These are phyloP conservation scores for Murraya koenigii DNA, from an alignment of 345 rosid genomes.

Conservation along the genomic window DNA sequence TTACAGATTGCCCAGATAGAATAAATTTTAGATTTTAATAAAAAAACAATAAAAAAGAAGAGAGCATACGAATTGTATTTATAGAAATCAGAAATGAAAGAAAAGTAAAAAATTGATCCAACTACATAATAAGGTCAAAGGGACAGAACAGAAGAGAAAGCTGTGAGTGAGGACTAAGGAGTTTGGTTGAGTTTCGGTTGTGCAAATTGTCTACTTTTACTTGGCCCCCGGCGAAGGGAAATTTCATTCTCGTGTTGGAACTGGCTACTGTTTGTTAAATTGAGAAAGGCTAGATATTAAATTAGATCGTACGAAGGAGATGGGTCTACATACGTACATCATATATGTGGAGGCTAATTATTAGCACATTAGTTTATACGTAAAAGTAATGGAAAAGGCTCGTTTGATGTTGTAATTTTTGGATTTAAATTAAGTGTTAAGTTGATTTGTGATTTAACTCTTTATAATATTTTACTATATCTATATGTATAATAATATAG, in stretches of 20 bases:
- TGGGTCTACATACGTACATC: background rate
- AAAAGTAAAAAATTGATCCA: too few species aligned
- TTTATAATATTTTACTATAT: too few species aligned
- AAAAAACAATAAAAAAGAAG: background rate
- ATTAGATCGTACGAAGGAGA: conserved; percentile 18
- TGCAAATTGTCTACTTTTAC: background rate
- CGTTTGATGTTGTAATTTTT: too few species aligned
- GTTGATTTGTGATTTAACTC: too few species aligned
- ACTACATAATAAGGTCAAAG: background rate
- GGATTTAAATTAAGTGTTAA: too few species aligned
- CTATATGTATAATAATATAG: too few species aligned
- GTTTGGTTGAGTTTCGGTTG: background rate
- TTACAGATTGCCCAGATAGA: conserved; percentile 12
- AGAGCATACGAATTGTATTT: background rate
- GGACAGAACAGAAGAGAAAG: background rate
- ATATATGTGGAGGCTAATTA: too few species aligned
- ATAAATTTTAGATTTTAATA: background rate
- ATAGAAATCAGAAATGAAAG: background rate
- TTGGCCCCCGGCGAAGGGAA: background rate
- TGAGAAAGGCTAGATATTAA: background rate
- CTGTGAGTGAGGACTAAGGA: too few species aligned
- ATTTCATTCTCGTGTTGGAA: background rate
- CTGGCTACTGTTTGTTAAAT: background rate
- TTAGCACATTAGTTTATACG: too few species aligned
- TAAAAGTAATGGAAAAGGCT: too few species aligned